Evolutionary conservation across 306 rosid genomes (phyloP), one percentile per base, ranked within the genome.

Genomic region (Cicer yamashitae): DNA sequence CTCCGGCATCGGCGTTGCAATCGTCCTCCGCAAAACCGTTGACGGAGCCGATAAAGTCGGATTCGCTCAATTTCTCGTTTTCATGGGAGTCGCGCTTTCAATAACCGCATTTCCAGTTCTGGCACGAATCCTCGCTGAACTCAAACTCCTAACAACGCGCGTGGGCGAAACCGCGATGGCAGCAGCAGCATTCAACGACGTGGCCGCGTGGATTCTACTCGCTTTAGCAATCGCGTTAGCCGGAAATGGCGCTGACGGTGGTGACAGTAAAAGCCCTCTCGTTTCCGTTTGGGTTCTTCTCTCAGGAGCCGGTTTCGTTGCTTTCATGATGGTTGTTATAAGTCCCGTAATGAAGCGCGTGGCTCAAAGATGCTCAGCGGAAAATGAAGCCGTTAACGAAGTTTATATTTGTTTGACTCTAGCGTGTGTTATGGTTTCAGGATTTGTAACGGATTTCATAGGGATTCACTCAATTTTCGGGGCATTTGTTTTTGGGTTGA

Each of bases 81-180:
- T 93, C 90, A 85, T 93, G 88, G 98, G 97, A 0, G 97, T 91
- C 0, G 87, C 97, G 0, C 87, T 93, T 5, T 93, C 98, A 77
- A 88, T 93, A 79, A 93, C 98, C 6, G 97, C 97, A 20, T 91
- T 93, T 71, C 97, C 98, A 0, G 97, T 91, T 2, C 91, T 93
- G 0, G 96, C 98, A 1, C 92, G 98, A 20, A 93, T 93, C 73
- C 79, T 93, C 3, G 98, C 98, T 0, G 97, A 93, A 86, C 91
- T 93, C 48, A 91, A 89, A 25, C 90, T 93, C 9, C 79, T 93
- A 3, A 93, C 98, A 6, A 89, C 98, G 17, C 38, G 70, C 1
- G 46, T 91, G 0, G 98, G 97, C 0, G 96, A 89, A 74, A 91
- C 87, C 5, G 98, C 97, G 14, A 91, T 93, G 98, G 93, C 98